phyloP scores from a whole-genome alignment of 768 basidiomycete genomes.

The Tulasnella sp. region DNA sequence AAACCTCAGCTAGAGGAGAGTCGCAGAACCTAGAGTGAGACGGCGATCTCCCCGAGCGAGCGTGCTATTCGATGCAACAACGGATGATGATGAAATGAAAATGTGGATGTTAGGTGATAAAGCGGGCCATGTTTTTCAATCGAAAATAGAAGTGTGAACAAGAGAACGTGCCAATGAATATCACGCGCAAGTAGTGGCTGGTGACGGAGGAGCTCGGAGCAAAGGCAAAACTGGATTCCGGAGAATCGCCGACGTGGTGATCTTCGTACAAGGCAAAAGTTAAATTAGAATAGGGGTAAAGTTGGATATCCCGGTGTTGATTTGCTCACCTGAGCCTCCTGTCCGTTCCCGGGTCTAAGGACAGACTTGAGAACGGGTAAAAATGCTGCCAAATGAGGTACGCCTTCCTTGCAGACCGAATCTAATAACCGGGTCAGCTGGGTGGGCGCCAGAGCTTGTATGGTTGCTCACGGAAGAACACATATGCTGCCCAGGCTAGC shows the following conservation, averaged over 20 bases:
- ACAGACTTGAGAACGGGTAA: background rate
- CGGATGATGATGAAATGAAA: background rate
- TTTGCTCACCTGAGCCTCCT: background rate
- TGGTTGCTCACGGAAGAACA: background rate
- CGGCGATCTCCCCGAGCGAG: no score
- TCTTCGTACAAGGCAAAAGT: background rate
- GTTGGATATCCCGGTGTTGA: no score
- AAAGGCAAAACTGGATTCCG: background rate
- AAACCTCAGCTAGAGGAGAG: no score
- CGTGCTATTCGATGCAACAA: background rate
- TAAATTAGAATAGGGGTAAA: background rate
- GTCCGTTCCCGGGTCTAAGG: background rate
- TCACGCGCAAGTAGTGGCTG: background rate
- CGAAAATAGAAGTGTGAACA: background rate
- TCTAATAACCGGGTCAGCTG: background rate
- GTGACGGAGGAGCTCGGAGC: background rate
- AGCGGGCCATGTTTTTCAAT: background rate
- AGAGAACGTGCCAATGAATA: background rate
- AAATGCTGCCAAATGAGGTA: background rate
- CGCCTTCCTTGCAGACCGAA: background rate
- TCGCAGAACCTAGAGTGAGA: no score
- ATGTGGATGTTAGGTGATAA: background rate
- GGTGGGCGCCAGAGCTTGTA: background rate
- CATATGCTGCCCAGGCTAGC: background rate
- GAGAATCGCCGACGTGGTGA: background rate